phyloP scores from a whole-genome alignment of 768 basidiomycete species.

The Termitomyces titanicus region DNA sequence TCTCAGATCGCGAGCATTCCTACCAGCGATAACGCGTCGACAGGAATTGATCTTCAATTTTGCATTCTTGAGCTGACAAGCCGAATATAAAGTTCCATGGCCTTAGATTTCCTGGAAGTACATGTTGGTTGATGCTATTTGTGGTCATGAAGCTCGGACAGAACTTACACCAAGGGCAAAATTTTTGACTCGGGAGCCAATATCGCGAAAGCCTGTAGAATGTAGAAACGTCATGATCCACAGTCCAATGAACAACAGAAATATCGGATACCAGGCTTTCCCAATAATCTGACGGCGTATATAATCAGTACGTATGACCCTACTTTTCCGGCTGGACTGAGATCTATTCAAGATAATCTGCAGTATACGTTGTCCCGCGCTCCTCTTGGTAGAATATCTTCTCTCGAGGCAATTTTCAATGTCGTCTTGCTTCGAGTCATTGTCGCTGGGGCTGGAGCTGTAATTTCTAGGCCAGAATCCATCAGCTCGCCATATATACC shows the following conservation, averaged over 20 bases:
- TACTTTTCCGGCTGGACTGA: not conserved
- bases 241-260: not conserved
- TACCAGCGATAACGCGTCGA: no score
- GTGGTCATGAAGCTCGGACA: not conserved
- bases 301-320: not conserved
- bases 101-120: not conserved
- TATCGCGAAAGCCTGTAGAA: not conserved
- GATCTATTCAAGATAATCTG: not conserved
- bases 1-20: no score
- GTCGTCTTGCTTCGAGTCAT: not conserved
- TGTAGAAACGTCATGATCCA: not conserved
- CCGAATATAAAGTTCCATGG: not conserved
- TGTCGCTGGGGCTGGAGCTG: no score
- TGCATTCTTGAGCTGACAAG: no score
- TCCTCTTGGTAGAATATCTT: not conserved
- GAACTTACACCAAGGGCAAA: not conserved
- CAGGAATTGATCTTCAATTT: no score
- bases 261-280: not conserved
- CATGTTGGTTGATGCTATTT: not conserved
- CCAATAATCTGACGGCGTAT: not conserved
- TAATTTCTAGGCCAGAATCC: not conserved
- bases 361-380: not conserved
- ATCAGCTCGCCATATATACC: not conserved
- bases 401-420: fast-evolving
- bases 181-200: no score